Percentiles rank a stretch among this genome's conserved stretches.
These are phyloP conservation scores for Citeromyces matritensis DNA, from an alignment of 805 yeast genomes.

Conservation along the genomic window DNA sequence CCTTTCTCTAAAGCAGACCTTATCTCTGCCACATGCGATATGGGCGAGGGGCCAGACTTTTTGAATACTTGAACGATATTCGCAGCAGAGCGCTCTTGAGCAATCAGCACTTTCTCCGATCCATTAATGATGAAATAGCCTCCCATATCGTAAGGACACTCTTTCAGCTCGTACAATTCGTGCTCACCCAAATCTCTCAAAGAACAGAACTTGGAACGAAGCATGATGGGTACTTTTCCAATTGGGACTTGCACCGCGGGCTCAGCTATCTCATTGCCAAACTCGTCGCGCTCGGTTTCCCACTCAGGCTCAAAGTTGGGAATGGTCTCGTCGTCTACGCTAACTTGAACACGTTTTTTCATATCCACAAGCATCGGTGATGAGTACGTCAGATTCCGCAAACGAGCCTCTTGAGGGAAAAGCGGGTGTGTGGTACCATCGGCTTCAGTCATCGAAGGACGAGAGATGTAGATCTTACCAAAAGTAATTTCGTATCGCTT, in stretches of 20 bases:
- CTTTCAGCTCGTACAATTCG: slow-evolving; percentile 89
- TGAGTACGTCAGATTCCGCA: slow-evolving; percentile 90
- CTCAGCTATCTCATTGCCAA: slow-evolving; percentile 26
- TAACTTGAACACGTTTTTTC: slow-evolving; percentile 76
- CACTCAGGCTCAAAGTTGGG: slow-evolving; percentile 44
- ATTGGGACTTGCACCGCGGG: slow-evolving; percentile 63
- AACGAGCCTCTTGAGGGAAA: slow-evolving; percentile 96
- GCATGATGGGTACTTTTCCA: slow-evolving; percentile 97
- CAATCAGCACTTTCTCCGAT: slow-evolving; percentile 94
- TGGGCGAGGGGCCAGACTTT: slow-evolving; percentile 94
- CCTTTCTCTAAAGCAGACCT: slow-evolving; percentile 96
- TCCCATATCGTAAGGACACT: slow-evolving; percentile 99
- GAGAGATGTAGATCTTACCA: slow-evolving; percentile 91
- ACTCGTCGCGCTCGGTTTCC: slow-evolving; percentile 24
- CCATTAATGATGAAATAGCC: slow-evolving; percentile 98
- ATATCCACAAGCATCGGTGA: slow-evolving; percentile 94
- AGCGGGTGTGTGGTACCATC: slow-evolving; percentile 99
- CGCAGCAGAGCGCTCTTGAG: slow-evolving; percentile 98
- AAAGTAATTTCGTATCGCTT: slow-evolving; percentile 93
- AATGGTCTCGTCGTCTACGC: slow-evolving; percentile 52
- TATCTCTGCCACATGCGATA: slow-evolving; percentile 91
- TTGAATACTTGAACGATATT: slow-evolving; percentile 97
- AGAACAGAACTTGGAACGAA: slow-evolving; percentile 91
- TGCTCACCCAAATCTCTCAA: slow-evolving; percentile 80
- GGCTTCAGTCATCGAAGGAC: slow-evolving; percentile 97